Base-by-base conservation (phyloP, 1,139 yeast genomes). In the Saccharomyces hybrid region DNA sequence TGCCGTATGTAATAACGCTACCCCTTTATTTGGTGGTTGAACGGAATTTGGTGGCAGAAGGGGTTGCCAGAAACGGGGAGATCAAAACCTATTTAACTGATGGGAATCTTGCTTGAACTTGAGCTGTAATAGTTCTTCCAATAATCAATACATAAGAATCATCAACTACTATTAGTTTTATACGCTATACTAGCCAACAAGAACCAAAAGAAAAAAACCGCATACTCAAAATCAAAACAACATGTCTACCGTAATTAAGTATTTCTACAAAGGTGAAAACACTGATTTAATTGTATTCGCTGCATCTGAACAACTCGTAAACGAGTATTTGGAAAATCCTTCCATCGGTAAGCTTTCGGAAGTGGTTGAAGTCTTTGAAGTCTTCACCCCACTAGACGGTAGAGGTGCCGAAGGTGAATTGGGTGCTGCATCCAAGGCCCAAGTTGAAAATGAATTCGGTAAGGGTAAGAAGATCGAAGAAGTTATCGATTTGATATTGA, bases 391-490 rank as follows among this genome's bases (percentile, higher is more conserved):
- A 57, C 78, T 79, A 60, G 76, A 75, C 50, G 86, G 87, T 51
- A 72, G 72, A 48, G 96, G 96, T 34, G 73, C 81, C 3, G 88
- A 82, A 63, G 95, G 95, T 55, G 77, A 79, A 7, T 70, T 86
- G 38, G 89, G 84, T 57, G 84, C 81, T 64, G 95, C 95, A 1
- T 83, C 91, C n/a, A 78, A 81, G 56, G 72, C 75, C 21, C 85
- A 83, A 60, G 71, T 88, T 57, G 78, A 76, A 53, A 79, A 78
- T 60, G 91, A 87, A 63, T 88, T 88, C 62, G 90, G 89, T 46
- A 74, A 78, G 12, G 63, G 60, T 6, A 66, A 73, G 53, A 71
- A 71, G 48, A 64, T 65, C 3, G 85, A 81, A 59, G 79, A 76
- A 49, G 76, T 79, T 29, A 77, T 86, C 56, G 78, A 77, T 59